These are phyloP conservation scores for Lasiodiplodia hormozganensis DNA, from an alignment of 2,329 filamentous ascomycete species.

Conservation along the genomic window DNA sequence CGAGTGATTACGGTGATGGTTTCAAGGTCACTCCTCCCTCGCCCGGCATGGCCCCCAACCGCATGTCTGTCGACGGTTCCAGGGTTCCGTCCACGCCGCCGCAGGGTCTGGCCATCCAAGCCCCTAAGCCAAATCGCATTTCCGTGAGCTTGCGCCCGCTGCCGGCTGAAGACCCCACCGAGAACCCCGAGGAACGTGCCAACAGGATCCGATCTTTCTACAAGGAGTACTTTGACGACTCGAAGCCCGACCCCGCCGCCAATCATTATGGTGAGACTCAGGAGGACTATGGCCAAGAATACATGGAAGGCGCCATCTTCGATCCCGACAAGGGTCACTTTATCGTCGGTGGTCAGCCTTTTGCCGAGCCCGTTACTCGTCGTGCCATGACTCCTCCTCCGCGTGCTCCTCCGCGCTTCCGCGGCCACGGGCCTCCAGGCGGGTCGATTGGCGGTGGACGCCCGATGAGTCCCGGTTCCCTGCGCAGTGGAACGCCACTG, in stretches of 20 bases:
- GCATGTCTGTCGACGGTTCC: background rate
- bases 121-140: slow-evolving; percentile 54
- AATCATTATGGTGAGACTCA: slow-evolving; percentile 64
- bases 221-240: slow-evolving; percentile 98
- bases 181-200: slow-evolving; percentile 92
- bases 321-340: slow-evolving; percentile 69
- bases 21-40: slow-evolving; percentile 57
- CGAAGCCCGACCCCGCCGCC: slow-evolving; percentile 55
- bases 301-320: slow-evolving; percentile 64
- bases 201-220: slow-evolving; percentile 99
- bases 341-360: slow-evolving; percentile 66
- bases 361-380: slow-evolving; percentile 82
- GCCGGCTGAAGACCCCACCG: slow-evolving; percentile 79
- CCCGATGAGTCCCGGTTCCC: slow-evolving; percentile 17
- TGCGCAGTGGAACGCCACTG: slow-evolving; percentile 34
- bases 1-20: slow-evolving; percentile 63
- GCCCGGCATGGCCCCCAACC: slow-evolving; percentile 12
- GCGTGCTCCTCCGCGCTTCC: slow-evolving; percentile 65
- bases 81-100: slow-evolving; percentile 12
- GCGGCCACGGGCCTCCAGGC: slow-evolving; percentile 49
- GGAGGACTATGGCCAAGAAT: slow-evolving; percentile 77
- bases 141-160: slow-evolving; percentile 78
- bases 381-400: slow-evolving; percentile 97
- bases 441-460: slow-evolving; percentile 35
- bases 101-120: slow-evolving; percentile 20